Base-by-base conservation (phyloP, 768 basidiomycete genomes). In the Gyrodon lividus region DNA sequence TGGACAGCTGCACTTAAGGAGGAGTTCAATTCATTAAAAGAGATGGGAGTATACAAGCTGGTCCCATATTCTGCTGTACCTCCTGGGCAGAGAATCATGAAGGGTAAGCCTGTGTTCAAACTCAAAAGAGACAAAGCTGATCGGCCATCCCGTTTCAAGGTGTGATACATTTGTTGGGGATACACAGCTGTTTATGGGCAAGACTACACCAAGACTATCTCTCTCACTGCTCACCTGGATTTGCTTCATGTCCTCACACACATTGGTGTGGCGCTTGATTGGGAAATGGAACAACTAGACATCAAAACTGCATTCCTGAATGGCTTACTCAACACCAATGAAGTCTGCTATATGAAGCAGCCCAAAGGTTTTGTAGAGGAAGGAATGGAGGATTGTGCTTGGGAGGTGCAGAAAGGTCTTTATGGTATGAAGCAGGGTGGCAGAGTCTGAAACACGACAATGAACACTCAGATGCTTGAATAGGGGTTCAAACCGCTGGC, bases 121-220 rank as follows among this genome's bases (percentile, higher is more conserved):
- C 34, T 56, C 3, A 74, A 72, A 55, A 26, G 50, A n/a, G 58
- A 70, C 46, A 44, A 43, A 10, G 0, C 22, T 31, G 44, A 49
- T 0, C 1, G 4, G 0, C 54, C 64, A 0, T 51, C 59, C 0
- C 46, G 65, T 13, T 67, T 65, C 54, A 78, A 78, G 53, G 72
- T 69, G 0, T 61, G 70, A 0, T 66, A 72, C 22, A 74, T 81
- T 0, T 70, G 74, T 19, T 67, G 72, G 48, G 77, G 79, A 0
- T 76, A 65, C 55, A 56, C 73, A 20, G 75, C 77, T 45, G 56
- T 72, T 0, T 70, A 61, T 24, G 77, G 78, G 0, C 52, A 63
- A 6, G 77, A 81, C 43, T 81, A 72, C 52, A 64, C 59, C 0
- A 66, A 71, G 33, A 76, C 75, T 0, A 74, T 70, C 39, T 74